Evolutionary conservation across 805 yeast species (phyloP).

Genomic region (Kluyveromyces nonfermentans): DNA sequence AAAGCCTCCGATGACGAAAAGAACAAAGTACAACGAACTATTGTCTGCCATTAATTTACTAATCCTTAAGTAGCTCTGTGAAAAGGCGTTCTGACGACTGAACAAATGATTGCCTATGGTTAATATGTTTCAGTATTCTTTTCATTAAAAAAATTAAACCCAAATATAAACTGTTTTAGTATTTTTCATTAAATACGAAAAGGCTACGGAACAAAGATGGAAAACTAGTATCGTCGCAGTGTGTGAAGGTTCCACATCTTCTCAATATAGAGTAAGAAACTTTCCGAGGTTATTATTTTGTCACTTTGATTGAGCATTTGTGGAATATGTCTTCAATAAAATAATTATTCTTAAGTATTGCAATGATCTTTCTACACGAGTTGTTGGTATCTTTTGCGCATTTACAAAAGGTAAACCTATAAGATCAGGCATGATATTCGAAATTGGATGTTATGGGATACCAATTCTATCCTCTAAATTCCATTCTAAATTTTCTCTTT

Average conservation of each 20-base stretch:
- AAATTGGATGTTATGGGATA: not conserved
- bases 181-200: not conserved
- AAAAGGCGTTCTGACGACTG: not conserved
- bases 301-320: too few relatives aligned
- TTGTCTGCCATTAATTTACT: conserved; percentile 7
- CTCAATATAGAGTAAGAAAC: not conserved
- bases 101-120: not conserved
- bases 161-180: not conserved
- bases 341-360: too few relatives aligned
- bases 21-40: conserved; percentile 44
- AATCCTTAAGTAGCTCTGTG: not conserved
- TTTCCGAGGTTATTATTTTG: not conserved
- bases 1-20: conserved; percentile 42
- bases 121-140: not conserved
- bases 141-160: not conserved
- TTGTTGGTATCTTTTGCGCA: too few relatives aligned
- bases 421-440: not conserved
- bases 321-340: too few relatives aligned
- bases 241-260: not conserved
- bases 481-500: conserved; percentile 36
- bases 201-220: not conserved
- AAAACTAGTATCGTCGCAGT: not conserved
- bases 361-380: too few relatives aligned
- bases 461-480: conserved; percentile 18
- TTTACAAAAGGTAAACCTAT: too few relatives aligned